A percentile compares a stretch with the other conserved stretches of the same genome.
phyloP scores from a whole-genome alignment of 805 yeast species.

The Ogataea ganodermae region DNA sequence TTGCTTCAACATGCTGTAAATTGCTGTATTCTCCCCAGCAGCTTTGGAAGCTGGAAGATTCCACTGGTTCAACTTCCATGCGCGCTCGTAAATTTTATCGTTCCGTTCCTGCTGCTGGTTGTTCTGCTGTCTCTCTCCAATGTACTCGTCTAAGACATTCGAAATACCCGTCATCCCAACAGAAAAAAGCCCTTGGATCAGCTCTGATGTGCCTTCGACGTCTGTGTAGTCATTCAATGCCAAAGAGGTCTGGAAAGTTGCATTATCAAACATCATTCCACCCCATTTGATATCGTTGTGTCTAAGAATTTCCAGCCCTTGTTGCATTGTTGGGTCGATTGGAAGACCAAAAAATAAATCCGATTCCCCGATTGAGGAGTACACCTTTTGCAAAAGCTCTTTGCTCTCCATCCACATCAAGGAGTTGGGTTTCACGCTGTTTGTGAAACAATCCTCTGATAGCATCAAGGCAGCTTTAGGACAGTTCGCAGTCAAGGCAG shows the following conservation, averaged over 20 bases:
- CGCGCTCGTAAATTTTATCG: conserved; percentile 53
- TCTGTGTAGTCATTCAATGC: conserved; percentile 1
- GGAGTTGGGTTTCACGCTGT: conserved; percentile 7
- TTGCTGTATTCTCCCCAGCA: conserved; percentile 42
- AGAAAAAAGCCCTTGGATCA: conserved; percentile 42
- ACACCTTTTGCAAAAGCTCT: conserved; percentile 39
- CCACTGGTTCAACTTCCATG: conserved; percentile 82
- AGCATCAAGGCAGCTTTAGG: conserved; percentile 49
- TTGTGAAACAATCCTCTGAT: conserved; percentile 44
- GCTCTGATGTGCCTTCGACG: conserved; percentile 8
- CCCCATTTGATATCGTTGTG: conserved; percentile 28
- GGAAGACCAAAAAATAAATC: conserved; percentile 72
- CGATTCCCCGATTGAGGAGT: conserved; percentile 55
- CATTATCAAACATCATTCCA: conserved; percentile 54
- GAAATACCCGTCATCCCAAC: conserved; percentile 64
- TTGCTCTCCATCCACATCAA: conserved; percentile 20
- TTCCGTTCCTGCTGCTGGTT: not conserved
- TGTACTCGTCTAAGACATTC: conserved; percentile 34
- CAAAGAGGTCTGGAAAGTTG: conserved; percentile 50
- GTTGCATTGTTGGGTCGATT: conserved; percentile 51
- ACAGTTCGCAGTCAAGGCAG: conserved; percentile 37
- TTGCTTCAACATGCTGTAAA: conserved; percentile 55
- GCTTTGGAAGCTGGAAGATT: conserved; percentile 53
- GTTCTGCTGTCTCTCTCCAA: conserved; percentile 6
- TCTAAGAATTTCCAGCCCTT: conserved; percentile 48